Evolutionary conservation across 345 rosid species (phyloP).

Genomic region (Erodium maritimum): DNA sequence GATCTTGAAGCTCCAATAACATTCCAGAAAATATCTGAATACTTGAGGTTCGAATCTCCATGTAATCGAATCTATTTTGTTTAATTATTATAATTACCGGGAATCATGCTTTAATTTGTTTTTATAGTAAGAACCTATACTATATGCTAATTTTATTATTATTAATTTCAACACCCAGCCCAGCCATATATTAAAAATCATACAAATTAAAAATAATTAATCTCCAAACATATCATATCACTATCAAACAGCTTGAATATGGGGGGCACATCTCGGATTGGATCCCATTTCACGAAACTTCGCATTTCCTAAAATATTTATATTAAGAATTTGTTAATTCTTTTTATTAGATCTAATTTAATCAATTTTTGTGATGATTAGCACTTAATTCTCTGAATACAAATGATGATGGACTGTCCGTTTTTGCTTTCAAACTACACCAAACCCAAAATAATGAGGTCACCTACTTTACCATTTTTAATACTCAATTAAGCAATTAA

Average conservation of each 20-base stretch:
- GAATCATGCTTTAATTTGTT: neutral
- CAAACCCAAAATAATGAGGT: neutral
- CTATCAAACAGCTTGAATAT: neutral
- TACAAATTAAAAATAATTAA: too few species aligned
- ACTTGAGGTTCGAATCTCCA: neutral
- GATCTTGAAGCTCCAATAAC: too few species aligned
- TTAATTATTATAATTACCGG: too few species aligned
- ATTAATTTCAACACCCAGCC: neutral
- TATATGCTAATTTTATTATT: too few species aligned
- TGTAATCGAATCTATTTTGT: neutral
- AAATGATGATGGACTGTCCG: neutral
- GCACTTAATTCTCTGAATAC: too few species aligned
- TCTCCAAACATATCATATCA: too few species aligned
- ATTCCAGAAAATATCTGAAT: too few species aligned
- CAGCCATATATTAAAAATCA: too few species aligned
- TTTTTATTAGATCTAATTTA: too few species aligned
- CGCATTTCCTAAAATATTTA: neutral
- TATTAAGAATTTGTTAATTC: neutral
- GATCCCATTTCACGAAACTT: neutral
- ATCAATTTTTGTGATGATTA: too few species aligned
- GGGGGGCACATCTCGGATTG: too few species aligned
- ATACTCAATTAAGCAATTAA: too few species aligned
- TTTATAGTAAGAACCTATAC: neutral
- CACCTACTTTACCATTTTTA: neutral
- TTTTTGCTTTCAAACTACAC: neutral